phyloP scores from a whole-genome alignment of 1,284 basidiomycete species.

The Schizophyllum commune region DNA sequence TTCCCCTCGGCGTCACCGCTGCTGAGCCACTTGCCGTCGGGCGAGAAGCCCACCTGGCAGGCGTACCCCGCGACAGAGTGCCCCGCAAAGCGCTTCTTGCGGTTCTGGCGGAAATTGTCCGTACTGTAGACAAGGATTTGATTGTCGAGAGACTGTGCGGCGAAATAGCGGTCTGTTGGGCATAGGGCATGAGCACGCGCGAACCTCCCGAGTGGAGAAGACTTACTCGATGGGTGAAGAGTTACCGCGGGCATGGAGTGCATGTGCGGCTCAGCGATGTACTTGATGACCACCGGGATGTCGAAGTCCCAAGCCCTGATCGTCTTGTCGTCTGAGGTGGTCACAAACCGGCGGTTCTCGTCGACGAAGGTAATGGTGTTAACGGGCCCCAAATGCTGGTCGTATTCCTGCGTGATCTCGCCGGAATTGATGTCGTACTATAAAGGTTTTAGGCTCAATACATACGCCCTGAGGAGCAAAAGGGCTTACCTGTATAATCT shows the following conservation, averaged over 20 bases:
- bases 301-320: conserved; percentile 99
- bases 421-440: conserved; percentile 92
- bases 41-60: conserved; percentile 93
- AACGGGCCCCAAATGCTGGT: conserved; percentile 96
- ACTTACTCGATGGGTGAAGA: conserved; percentile 87
- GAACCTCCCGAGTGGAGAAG: conserved; percentile 3
- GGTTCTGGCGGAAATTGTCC: conserved; percentile 95
- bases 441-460: conserved; percentile 2
- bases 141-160: conserved; percentile 96
- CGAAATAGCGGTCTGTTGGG: conserved; percentile 84
- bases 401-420: conserved; percentile 97
- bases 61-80: conserved; percentile 97
- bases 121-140: conserved; percentile 96
- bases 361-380: conserved; percentile 99
- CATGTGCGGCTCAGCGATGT: conserved; percentile 99
- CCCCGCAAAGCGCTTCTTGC: conserved; percentile 96
- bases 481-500: conserved; percentile 83
- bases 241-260: conserved; percentile 99
- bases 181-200: conserved; percentile 10
- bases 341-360: conserved; percentile 93
- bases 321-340: conserved; percentile 98
- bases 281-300: conserved; percentile 98
- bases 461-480: neutral
- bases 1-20: conserved; percentile 94
- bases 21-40: conserved; percentile 96